Evolutionary conservation across 108 stramenopile genomes (phyloP).

Genomic region (Cyclostephanos tholiformis): DNA sequence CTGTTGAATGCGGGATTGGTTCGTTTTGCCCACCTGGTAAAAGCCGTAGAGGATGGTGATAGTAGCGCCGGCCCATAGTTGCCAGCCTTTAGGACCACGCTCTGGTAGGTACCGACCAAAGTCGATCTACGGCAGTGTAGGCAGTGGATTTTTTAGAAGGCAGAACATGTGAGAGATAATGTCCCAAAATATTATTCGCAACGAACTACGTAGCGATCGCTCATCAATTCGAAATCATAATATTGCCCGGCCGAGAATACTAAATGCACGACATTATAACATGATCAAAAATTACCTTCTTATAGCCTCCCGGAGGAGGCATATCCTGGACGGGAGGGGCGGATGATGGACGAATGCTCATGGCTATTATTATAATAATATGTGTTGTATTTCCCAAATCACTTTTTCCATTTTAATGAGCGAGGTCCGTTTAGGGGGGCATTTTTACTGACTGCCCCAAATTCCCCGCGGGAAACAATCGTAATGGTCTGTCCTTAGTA

Average conservation of each 20-base stretch:
- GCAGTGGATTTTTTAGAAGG: background rate
- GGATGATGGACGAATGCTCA: conserved; percentile 75
- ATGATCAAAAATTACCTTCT: conserved; percentile 54
- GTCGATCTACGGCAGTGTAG: conserved; percentile 34
- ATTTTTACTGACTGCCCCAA: too few species aligned
- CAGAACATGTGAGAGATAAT: background rate
- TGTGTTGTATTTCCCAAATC: background rate
- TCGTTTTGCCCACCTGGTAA: conserved; percentile 73
- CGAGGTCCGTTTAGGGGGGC: too few species aligned
- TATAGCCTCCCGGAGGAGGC: conserved; percentile 69
- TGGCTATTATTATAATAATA: conserved; percentile 24
- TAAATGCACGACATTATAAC: background rate
- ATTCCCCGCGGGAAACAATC: too few species aligned
- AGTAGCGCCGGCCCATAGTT: conserved; percentile 73
- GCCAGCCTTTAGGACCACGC: conserved; percentile 85
- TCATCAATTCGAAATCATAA: background rate
- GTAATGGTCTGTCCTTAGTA: too few species aligned
- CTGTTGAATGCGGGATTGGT: conserved; percentile 63
- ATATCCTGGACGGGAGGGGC: conserved; percentile 74
- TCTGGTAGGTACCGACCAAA: conserved; percentile 51
- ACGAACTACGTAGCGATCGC: background rate
- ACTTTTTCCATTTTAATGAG: background rate
- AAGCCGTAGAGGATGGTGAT: conserved; percentile 71
- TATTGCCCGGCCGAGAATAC: background rate
- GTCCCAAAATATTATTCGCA: conserved; percentile 1